Base-by-base conservation (phyloP, 2,329 filamentous ascomycete genomes). In the Cyanodermella asteris region DNA sequence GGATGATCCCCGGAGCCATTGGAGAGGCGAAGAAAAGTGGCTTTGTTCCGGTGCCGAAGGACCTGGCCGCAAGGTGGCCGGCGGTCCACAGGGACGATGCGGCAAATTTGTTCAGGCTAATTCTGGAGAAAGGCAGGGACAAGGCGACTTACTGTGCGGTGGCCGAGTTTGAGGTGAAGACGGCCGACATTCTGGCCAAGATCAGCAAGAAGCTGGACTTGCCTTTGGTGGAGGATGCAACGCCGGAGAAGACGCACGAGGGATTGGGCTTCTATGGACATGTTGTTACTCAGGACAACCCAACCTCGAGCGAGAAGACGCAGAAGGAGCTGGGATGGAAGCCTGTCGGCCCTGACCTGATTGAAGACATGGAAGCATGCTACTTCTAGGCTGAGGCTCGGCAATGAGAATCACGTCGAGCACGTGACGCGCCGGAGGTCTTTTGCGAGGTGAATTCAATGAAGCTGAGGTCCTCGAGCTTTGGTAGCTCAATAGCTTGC, bases 41-140 rank as follows among this genome's bases (percentile, higher is more conserved):
- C 6, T 35, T 37, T 6, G 36, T 42, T 0, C 36, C 36, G 1
- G 54, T 51, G 29, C 31, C 53, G 6, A 44, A 39, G 7, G 43
- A 49, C 7, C 51, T 48, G 1, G 24, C 33, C 2, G 42, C 45
- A 25, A 37, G 37, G n/a, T 53, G 49, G 45, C 40, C 43, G 5
- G 46, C 47, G 4, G 42, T 41, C 7, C 46, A 55, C 30, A 38
- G 43, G 5, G 26, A 31, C 9, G 54, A 56, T 28, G 46, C 50
- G 2, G 53, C 51, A 0, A 22, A 22, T 16, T 21, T 49, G 5
- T 53, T 41, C 25, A 39, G 49, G 4, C 36, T 53, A 8, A 46
- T 42, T 1, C 24, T 51, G n/a, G 50, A 54, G 31, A 47, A 47
- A 28, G 51, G 39, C 3, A 24, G 19, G 6, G 35, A 46, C 3